Conservation (phyloP, 2,329 filamentous ascomycete genomes). For the Mycogone perniciosa region DNA sequence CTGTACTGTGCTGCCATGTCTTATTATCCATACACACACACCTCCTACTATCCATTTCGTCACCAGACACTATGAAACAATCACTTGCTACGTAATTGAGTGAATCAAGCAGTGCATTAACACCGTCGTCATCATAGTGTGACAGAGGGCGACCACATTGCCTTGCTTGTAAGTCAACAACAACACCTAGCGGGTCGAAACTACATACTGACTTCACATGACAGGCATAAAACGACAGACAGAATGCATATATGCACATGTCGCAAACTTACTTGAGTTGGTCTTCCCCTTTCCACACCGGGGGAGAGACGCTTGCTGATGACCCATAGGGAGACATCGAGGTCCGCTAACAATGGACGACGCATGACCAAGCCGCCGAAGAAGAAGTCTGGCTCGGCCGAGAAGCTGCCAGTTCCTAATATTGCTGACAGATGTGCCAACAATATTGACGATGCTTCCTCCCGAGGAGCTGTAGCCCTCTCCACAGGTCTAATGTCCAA, state of each 20-base stretch:
- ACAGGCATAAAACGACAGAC: constrained; percentile 70
- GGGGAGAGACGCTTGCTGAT: constrained; percentile 6
- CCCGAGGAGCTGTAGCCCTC: constrained; percentile 46
- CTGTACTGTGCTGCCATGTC: too few relatives aligned
- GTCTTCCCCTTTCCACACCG: constrained; percentile 22
- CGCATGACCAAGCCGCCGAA: constrained; percentile 53
- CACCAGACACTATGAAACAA: too few relatives aligned
- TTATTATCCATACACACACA: too few relatives aligned
- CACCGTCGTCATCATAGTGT: constrained; percentile 44
- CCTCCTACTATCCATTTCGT: too few relatives aligned
- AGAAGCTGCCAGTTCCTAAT: constrained; percentile 43
- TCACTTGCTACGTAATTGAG: too few relatives aligned
- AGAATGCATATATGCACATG: constrained; percentile 66
- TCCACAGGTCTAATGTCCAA: constrained; percentile 62
- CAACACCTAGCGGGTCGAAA: not conserved
- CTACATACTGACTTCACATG: constrained; percentile 23
- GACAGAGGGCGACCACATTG: constrained; percentile 67
- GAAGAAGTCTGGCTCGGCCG: constrained; percentile 39
- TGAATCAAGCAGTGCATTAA: too few relatives aligned
- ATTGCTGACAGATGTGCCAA: constrained; percentile 49
- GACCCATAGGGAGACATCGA: constrained; percentile 47
- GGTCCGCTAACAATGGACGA: constrained; percentile 45
- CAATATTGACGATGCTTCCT: constrained; percentile 36
- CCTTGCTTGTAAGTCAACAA: constrained; percentile 49
- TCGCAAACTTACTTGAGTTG: constrained; percentile 71